These are phyloP conservation scores for Rhodotorula graminis DNA, from an alignment of 768 basidiomycete genomes.

Conservation along the genomic window DNA sequence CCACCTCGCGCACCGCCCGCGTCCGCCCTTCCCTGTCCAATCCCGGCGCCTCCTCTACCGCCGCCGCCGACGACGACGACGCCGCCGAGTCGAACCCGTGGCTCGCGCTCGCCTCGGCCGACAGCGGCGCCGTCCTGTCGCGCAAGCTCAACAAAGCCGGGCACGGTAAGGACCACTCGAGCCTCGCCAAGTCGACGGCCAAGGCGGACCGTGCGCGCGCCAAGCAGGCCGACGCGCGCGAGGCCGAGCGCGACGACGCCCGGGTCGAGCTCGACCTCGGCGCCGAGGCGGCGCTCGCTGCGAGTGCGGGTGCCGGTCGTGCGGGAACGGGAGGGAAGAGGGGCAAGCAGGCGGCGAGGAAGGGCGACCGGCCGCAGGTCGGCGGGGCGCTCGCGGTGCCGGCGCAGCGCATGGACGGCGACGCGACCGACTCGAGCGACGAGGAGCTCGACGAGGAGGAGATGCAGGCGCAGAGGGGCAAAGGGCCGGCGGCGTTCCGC, in stretches of 20 bases:
- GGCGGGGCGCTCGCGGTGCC: conserved; percentile 45
- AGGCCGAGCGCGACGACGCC: conserved; percentile 66
- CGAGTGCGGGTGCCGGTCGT: conserved; percentile 13
- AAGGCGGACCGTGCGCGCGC: conserved; percentile 41
- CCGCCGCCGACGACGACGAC: too few relatives aligned
- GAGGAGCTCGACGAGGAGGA: conserved; percentile 48
- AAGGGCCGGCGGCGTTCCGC: conserved; percentile 62
- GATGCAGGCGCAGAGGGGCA: conserved; percentile 46
- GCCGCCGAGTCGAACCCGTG: conserved; percentile 65
- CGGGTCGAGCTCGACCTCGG: conserved; percentile 68
- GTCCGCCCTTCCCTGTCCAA: conserved; percentile 34
- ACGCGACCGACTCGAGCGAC: conserved; percentile 39
- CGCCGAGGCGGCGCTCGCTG: conserved; percentile 45
- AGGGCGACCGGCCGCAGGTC: conserved; percentile 8
- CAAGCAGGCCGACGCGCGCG: conserved; percentile 59
- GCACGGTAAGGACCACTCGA: conserved; percentile 61
- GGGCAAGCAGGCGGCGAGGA: conserved; percentile 1
- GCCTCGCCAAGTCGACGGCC: conserved; percentile 25
- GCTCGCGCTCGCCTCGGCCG: conserved; percentile 53
- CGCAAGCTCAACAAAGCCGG: conserved; percentile 70
- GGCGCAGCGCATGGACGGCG: conserved; percentile 61
- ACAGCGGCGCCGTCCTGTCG: conserved; percentile 46
- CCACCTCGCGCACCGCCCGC: conserved; percentile 24
- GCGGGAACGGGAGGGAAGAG: conserved; percentile 42
- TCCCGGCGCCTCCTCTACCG: conserved; percentile 25